Evolutionary conservation across 164 flowering plant genomes (phyloP).

Genomic region (Aristolochia fimbriata): DNA sequence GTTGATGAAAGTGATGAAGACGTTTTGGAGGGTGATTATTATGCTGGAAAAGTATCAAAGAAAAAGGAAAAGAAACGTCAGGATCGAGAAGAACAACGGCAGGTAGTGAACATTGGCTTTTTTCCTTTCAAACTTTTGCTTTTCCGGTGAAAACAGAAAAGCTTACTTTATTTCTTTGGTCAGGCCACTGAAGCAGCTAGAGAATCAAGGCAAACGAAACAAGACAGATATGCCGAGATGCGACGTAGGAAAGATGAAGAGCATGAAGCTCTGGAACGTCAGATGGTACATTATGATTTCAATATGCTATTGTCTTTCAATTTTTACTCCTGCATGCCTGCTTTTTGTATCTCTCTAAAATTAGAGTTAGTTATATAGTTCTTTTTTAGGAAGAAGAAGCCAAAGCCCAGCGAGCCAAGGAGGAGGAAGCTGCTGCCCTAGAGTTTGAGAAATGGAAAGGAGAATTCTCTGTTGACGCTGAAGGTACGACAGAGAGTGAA

Average conservation of each 20-base stretch:
- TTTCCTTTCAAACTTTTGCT: not conserved
- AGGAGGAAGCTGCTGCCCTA: slow-evolving; percentile 86
- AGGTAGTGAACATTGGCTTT: slow-evolving; percentile 28
- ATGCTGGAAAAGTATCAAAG: slow-evolving; percentile 45
- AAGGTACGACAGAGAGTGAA: slow-evolving; percentile 84
- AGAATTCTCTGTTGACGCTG: slow-evolving; percentile 85
- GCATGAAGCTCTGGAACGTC: slow-evolving; percentile 69
- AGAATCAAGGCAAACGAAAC: slow-evolving; percentile 66
- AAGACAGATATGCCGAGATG: slow-evolving; percentile 79
- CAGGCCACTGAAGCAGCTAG: slow-evolving; percentile 85
- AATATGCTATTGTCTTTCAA: too few relatives aligned
- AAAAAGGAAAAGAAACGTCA: slow-evolving; percentile 77
- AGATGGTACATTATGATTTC: slow-evolving; percentile 35
- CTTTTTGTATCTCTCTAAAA: not conserved
- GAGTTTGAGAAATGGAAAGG: slow-evolving; percentile 99
- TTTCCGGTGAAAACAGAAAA: not conserved
- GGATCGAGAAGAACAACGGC: slow-evolving; percentile 83
- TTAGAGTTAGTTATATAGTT: not conserved
- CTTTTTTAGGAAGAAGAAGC: slow-evolving; percentile 88
- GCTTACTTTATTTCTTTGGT: slow-evolving; percentile 9
- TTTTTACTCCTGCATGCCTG: not conserved
- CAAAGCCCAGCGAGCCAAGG: slow-evolving; percentile 68
- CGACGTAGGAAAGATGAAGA: slow-evolving; percentile 92
- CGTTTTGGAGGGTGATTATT: slow-evolving; percentile 32
- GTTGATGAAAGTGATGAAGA: slow-evolving; percentile 78